Evolutionary conservation across 2,329 filamentous ascomycete genomes (phyloP), one percentile per base, ranked within the genome.

Genomic region (Chrysosporium queenslandicum): DNA sequence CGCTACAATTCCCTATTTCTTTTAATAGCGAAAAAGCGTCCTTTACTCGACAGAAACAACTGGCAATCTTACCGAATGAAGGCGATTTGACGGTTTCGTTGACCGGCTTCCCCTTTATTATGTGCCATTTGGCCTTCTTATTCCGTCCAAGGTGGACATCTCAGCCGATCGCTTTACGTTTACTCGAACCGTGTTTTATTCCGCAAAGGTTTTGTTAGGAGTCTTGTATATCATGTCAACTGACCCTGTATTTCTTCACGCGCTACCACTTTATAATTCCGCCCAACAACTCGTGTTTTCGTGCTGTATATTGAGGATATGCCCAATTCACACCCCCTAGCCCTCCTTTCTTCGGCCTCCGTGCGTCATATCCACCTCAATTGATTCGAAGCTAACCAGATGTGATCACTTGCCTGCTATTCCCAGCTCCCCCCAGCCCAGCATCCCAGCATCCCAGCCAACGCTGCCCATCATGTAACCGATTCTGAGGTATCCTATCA

Each of bases 1-100:
- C 45, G 71, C 71, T 37, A 68, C 70, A 12, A 72, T 74, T 59
- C 72, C 72, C 21, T 74, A 73, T 59, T 73, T 74, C 61, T 71
- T 74, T 59, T 71, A 66, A 54, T n/a, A n/a, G n/a, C n/a, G n/a
- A 18, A 50, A 39, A 29, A 40, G 16, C 25, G 12, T n/a, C 4
- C n/a, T 16, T 14, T 34, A 18, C 16, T 20, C 8, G 9, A 40
- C 11, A 14, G 21, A 41, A 30, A 3, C 6, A 50, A 21, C 16
- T n/a, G 27, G 32, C 14, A 7, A n/a, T 23, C 16, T 25, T n/a
- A 11, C 29, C 21, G 25, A 11, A 25, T 29, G 12, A 11, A 14
- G 2, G 2, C 12, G 12, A n/a, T 7, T 5, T 16, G 16, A 8
- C 23, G 29, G 25, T 16, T 7, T 5, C 39, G 25, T 23, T 14